Conservation (phyloP, 2,329 filamentous ascomycete genomes). For the Rhexocercosporidium sp. region DNA sequence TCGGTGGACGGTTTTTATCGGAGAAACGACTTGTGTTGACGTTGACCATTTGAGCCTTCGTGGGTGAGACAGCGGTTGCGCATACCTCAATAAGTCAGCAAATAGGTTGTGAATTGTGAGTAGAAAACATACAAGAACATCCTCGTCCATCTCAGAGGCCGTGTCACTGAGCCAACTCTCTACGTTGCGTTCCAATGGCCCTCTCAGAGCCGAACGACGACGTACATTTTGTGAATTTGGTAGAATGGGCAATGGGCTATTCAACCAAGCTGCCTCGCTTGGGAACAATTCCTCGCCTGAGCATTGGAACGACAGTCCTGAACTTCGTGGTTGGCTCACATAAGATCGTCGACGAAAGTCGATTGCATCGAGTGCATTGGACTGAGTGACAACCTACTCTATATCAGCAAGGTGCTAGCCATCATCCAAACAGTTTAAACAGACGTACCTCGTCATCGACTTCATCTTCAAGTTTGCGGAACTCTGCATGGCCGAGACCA, state of each 20-base stretch:
- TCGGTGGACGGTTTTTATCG: conserved; percentile 27
- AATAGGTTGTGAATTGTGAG: neutral
- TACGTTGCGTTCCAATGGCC: conserved; percentile 19
- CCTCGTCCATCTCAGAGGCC: conserved; percentile 29
- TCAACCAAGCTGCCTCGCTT: conserved; percentile 31
- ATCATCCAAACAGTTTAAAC: too few relatives aligned
- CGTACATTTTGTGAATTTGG: neutral
- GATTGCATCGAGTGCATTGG: neutral
- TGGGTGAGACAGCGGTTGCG: conserved; percentile 34
- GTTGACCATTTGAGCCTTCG: conserved; percentile 35
- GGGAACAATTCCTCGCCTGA: conserved; percentile 20
- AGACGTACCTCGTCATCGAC: neutral
- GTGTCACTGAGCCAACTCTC: conserved; percentile 37
- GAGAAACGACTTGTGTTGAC: conserved; percentile 25
- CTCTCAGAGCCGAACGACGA: neutral
- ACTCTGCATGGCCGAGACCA: conserved; percentile 15
- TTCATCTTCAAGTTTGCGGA: neutral
- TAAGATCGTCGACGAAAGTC: neutral
- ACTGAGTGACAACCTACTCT: neutral
- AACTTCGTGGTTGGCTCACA: conserved; percentile 20
- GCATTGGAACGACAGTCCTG: conserved; percentile 39
- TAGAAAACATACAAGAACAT: conserved; percentile 30
- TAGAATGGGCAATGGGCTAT: conserved; percentile 17
- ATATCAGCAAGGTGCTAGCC: neutral
- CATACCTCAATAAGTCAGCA: conserved; percentile 25